A percentile compares a stretch with the other conserved stretches of the same genome.
Evolutionary conservation across 345 rosid genomes (phyloP).

Genomic region (Boechera retrofracta): DNA sequence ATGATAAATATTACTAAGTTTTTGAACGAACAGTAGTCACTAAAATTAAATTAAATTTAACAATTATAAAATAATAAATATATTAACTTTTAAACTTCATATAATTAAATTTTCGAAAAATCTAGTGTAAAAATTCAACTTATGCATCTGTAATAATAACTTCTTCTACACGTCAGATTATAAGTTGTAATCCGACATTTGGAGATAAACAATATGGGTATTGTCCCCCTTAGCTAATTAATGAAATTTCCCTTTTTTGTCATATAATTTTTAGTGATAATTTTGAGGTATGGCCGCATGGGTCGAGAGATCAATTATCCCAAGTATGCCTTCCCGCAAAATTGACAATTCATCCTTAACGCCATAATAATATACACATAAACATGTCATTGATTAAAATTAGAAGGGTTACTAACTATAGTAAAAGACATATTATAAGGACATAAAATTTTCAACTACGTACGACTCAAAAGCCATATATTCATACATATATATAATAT

Average conservation of each 20-base stretch:
- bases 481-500: background rate
- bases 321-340: slow-evolving; percentile 8
- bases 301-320: slow-evolving; percentile 33
- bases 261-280: background rate
- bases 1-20: too few relatives aligned
- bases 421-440: slow-evolving; percentile 31
- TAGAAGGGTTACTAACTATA: slow-evolving; percentile 30
- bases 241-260: slow-evolving; percentile 18
- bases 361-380: slow-evolving; percentile 20
- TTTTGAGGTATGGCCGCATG: slow-evolving; percentile 26
- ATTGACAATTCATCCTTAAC: slow-evolving; percentile 30
- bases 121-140: background rate
- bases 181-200: slow-evolving; percentile 28
- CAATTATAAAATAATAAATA: background rate
- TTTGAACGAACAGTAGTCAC: too few relatives aligned
- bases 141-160: background rate
- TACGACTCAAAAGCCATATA: slow-evolving; percentile 14
- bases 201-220: slow-evolving; percentile 30
- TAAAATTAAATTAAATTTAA: background rate
- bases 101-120: background rate
- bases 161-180: slow-evolving; percentile 1
- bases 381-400: slow-evolving; percentile 22
- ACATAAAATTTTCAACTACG: slow-evolving; percentile 15
- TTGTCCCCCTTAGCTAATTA: slow-evolving; percentile 17
- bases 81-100: background rate